Evolutionary conservation across 345 rosid genomes (phyloP), one percentile per base, ranked within the genome.

Genomic region (Hirschfeldia incana): DNA sequence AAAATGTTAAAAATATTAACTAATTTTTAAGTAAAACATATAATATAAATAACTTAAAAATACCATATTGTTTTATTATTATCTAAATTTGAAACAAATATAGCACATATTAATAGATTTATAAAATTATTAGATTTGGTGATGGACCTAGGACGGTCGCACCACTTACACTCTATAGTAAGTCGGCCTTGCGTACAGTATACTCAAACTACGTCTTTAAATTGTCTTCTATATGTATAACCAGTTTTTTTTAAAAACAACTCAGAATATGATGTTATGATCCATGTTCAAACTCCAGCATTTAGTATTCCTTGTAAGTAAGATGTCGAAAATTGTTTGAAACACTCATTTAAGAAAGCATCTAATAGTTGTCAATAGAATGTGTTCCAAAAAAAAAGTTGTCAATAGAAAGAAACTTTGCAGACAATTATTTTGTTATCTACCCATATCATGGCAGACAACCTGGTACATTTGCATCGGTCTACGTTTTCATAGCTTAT

Each of bases 371-470:
- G 55, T 42, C 33, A 30, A 72, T 30, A 21, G 21, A 21, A 21
- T 21, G 21, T 21, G 21, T 21, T 21, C 21, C 21, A 21, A 21
- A 21, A 21, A 21, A 21, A 21, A 21, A 57, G 42, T 28, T 68
- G 57, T 42, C 34, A 32, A 73, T 32, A 65, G 7, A 26, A 67
- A 67, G 72, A 8, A 78, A 37, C 51, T 58, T 73, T 30, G 67
- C 36, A 34, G 28, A 61, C 60, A 67, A 67, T 67, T 60, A 73
- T 68, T 73, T 73, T 11, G 53, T 53, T 51, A 53, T 53, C 59
- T 16, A 15, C 58, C 26, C n/a, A 53, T 53, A 53, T 53, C 59
- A 53, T 53, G 59, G 59, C 59, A 53, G 59, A 53, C 59, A 53
- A 53, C 59, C 59, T 53, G 59, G 59, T 53, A 53, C 59, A 6